Evolutionary conservation across 805 yeast genomes (phyloP).

Genomic region (Dipodascopsis tothii): DNA sequence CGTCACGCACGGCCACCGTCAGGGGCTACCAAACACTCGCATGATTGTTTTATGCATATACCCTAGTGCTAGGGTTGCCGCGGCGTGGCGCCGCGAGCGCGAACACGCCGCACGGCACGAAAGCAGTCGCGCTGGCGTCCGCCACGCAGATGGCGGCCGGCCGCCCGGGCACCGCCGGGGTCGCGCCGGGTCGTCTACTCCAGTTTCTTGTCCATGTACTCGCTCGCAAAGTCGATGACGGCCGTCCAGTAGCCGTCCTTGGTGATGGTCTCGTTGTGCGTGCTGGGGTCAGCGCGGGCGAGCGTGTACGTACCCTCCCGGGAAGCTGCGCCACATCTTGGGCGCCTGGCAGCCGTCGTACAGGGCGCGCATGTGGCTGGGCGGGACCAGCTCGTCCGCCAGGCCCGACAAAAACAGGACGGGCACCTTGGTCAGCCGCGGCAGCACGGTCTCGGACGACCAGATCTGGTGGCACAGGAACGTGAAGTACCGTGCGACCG

Average conservation of each 20-base stretch:
- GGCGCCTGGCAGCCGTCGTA: conserved; percentile 45
- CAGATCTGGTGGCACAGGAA: conserved; percentile 69
- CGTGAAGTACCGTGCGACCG: conserved; percentile 50
- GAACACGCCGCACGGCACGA: no score
- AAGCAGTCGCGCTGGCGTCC: no score
- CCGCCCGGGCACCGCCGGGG: no score
- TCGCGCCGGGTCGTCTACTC: no score
- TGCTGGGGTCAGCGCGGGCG: conserved; percentile 30
- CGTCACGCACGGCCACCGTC: no score
- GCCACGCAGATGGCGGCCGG: no score
- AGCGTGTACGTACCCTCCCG: conserved; percentile 30
- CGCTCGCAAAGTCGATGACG: conserved; percentile 43
- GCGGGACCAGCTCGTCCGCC: conserved; percentile 87
- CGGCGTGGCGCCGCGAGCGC: no score
- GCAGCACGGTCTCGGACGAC: conserved; percentile 64
- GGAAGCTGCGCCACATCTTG: conserved; percentile 45
- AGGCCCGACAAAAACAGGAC: conserved; percentile 64
- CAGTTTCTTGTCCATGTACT: conserved; percentile 12
- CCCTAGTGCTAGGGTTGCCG: no score
- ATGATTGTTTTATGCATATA: no score
- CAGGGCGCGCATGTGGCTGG: conserved; percentile 62
- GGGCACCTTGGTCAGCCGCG: conserved; percentile 50
- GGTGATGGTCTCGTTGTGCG: conserved; percentile 76
- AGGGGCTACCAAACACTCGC: no score
- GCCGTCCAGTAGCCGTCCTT: conserved; percentile 74